Evolutionary conservation across 768 basidiomycete species (phyloP).

Genomic region (Russula earlei): DNA sequence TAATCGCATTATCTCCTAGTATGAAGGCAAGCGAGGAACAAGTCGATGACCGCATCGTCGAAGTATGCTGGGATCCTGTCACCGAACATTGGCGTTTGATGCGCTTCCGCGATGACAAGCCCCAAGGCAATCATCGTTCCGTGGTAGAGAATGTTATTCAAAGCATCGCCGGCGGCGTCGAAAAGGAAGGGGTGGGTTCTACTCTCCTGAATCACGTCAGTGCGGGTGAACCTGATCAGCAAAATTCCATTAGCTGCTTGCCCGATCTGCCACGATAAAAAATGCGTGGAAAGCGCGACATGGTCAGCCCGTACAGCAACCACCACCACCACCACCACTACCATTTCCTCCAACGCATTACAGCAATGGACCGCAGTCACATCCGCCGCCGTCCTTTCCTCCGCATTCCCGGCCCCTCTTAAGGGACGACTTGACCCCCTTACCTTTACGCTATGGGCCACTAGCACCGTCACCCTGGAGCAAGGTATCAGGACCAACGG

Average conservation of each 20-base stretch:
- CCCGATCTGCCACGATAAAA: conserved; percentile 52
- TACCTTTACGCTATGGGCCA: conserved; percentile 53
- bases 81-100: conserved; percentile 74
- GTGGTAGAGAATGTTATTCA: conserved; percentile 84
- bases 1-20: conserved; percentile 32
- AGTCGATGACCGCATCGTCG: conserved; percentile 87
- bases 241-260: conserved; percentile 44
- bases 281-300: conserved; percentile 67
- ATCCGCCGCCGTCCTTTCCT: conserved; percentile 10
- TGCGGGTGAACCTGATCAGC: not conserved
- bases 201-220: not conserved
- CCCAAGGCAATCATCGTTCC: conserved; percentile 75
- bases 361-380: conserved; percentile 18
- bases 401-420: conserved; percentile 16
- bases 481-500: conserved; percentile 58
- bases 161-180: conserved; percentile 91
- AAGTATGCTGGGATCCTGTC: conserved; percentile 82
- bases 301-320: conserved; percentile 18
- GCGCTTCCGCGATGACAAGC: conserved; percentile 92
- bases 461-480: conserved; percentile 58
- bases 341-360: conserved; percentile 20
- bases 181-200: conserved; percentile 65
- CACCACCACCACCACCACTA: conserved; percentile 11
- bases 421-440: conserved; percentile 18
- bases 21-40: conserved; percentile 81